These are phyloP conservation scores for Elsinoe necatrix DNA, from an alignment of 2,329 filamentous ascomycete species.

Conservation along the genomic window DNA sequence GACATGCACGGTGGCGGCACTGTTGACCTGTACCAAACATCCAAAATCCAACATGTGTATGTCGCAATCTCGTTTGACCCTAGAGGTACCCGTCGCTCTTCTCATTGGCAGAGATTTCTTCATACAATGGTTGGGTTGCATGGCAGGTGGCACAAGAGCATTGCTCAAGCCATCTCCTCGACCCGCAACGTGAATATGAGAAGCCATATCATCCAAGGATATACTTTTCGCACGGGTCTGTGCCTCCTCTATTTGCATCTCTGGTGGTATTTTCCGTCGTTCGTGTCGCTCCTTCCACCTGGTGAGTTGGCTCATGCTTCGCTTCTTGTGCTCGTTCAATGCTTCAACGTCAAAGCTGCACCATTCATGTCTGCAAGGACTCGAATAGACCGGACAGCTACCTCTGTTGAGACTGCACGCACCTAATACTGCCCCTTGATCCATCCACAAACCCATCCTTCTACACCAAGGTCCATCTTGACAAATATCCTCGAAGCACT, in stretches of 20 bases:
- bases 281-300: slow-evolving; percentile 1
- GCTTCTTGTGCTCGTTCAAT: background rate
- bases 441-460: background rate
- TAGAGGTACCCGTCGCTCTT: too few species aligned
- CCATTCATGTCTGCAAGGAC: background rate
- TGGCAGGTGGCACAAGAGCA: background rate
- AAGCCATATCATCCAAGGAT: background rate
- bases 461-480: background rate
- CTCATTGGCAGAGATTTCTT: too few species aligned
- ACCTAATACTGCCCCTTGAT: background rate
- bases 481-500: background rate
- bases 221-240: background rate
- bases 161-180: background rate
- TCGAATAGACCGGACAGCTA: background rate
- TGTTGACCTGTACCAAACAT: too few species aligned
- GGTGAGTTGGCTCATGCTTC: background rate
- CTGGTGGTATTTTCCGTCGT: background rate
- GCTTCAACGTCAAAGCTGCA: background rate
- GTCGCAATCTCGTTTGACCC: too few species aligned
- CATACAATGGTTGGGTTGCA: too few species aligned
- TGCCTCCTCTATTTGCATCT: background rate
- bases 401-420: background rate
- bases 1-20: too few species aligned
- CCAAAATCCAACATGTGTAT: too few species aligned
- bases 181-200: background rate